Conservation (phyloP, 306 rosid genomes). For the Dalbergia cultrata region DNA sequence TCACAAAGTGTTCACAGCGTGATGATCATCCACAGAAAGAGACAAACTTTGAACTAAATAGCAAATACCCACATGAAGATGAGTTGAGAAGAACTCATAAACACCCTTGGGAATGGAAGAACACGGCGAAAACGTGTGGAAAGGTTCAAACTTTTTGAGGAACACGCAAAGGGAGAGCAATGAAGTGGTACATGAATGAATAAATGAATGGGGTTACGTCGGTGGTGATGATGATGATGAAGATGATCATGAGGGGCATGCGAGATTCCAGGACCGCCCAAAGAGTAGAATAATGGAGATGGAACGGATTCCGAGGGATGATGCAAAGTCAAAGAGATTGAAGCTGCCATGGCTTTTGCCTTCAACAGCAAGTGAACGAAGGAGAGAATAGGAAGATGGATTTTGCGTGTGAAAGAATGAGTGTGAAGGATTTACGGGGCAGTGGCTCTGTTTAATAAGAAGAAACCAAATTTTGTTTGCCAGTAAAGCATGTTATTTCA, state of each 20-base stretch:
- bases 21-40: slow-evolving; percentile 35
- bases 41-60: slow-evolving; percentile 39
- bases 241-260: background rate
- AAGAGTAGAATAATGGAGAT: slow-evolving; percentile 56
- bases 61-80: slow-evolving; percentile 34
- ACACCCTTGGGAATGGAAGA: background rate
- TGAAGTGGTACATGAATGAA: background rate
- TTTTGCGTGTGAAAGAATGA: slow-evolving; percentile 24
- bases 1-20: slow-evolving; percentile 33
- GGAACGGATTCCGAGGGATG: slow-evolving; percentile 53
- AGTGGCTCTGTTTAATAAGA: slow-evolving; percentile 8
- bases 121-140: slow-evolving; percentile 42
- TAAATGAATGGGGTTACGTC: too few relatives aligned
- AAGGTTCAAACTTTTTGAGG: slow-evolving; percentile 10
- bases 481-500: too few relatives aligned
- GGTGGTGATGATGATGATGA: background rate
- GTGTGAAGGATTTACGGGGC: slow-evolving; percentile 10
- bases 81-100: slow-evolving; percentile 26
- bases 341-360: slow-evolving; percentile 38
- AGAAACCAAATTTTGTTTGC: too few relatives aligned
- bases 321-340: slow-evolving; percentile 59
- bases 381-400: background rate
- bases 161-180: slow-evolving; percentile 47
- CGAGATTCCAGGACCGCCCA: slow-evolving; percentile 57
- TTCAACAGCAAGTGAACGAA: slow-evolving; percentile 43